These are phyloP conservation scores for Leucocoprinus sp. DNA, from an alignment of 768 basidiomycete species.

Conservation along the genomic window DNA sequence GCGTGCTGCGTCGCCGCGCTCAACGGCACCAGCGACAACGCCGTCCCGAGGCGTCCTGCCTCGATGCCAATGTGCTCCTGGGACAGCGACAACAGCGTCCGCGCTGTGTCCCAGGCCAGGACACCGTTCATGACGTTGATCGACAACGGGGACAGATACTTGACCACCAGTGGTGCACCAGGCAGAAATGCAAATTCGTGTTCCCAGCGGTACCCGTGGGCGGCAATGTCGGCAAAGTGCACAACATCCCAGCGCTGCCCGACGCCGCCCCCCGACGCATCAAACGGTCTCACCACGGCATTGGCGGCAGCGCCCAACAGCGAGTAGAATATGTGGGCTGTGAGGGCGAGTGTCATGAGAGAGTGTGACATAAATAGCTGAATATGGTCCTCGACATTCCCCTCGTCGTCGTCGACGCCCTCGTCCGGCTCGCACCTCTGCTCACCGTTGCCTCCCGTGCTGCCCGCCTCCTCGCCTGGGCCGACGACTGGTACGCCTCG, in stretches of 20 bases:
- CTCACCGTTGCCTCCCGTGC: slow-evolving; percentile 35
- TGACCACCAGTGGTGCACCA: slow-evolving; percentile 40
- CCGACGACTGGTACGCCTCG: slow-evolving; percentile 46
- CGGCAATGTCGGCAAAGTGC: slow-evolving; percentile 68
- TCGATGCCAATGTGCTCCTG: slow-evolving; percentile 41
- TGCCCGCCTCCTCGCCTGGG: slow-evolving; percentile 52
- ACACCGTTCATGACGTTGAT: slow-evolving; percentile 28
- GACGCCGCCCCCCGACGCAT: slow-evolving; percentile 25
- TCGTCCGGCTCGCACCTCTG: slow-evolving; percentile 53
- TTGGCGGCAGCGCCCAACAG: slow-evolving; percentile 29
- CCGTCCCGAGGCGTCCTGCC: slow-evolving; percentile 51
- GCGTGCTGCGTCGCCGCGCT: slow-evolving; percentile 69
- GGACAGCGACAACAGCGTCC: slow-evolving; percentile 51
- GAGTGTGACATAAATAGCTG: background rate
- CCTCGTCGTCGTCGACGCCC: no score
- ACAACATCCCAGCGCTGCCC: slow-evolving; percentile 79
- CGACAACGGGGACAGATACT: slow-evolving; percentile 17
- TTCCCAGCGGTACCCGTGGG: slow-evolving; percentile 53
- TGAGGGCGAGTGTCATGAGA: slow-evolving; percentile 19
- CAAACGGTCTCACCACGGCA: no score
- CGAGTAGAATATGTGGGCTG: slow-evolving; percentile 19
- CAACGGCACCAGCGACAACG: slow-evolving; percentile 72
- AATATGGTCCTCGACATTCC: no score
- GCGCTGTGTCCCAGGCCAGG: slow-evolving; percentile 33
- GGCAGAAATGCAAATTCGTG: slow-evolving; percentile 87